A percentile compares a stretch with the other conserved stretches of the same genome.
These are phyloP conservation scores for Coniochaeta sp. DNA, from an alignment of 2,329 filamentous ascomycete genomes.

Conservation along the genomic window DNA sequence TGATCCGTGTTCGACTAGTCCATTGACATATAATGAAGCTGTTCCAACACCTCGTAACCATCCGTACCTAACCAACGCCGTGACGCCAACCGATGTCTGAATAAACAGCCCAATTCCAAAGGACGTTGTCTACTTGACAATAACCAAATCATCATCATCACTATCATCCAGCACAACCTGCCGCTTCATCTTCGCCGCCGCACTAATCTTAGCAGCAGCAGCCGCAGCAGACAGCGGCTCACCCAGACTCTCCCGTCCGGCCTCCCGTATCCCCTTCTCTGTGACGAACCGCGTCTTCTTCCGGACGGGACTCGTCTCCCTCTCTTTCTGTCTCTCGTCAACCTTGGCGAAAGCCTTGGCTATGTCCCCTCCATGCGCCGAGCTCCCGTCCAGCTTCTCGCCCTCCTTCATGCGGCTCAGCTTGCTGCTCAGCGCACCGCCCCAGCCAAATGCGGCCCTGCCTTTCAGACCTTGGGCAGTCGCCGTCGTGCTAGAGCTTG, in stretches of 20 bases:
- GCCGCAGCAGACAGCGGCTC: slow-evolving; percentile 24
- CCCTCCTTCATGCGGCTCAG: slow-evolving; percentile 56
- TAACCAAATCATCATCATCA: slow-evolving; percentile 42
- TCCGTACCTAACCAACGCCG: background rate
- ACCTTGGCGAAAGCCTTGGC: slow-evolving; percentile 9
- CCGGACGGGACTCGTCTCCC: slow-evolving; percentile 39
- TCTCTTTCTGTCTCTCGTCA: background rate
- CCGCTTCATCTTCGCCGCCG: slow-evolving; percentile 9
- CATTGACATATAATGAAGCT: no score
- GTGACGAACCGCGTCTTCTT: slow-evolving; percentile 79
- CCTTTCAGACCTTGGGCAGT: slow-evolving; percentile 10
- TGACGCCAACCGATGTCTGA: background rate
- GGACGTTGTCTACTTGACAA: slow-evolving; percentile 25
- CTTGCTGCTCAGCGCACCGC: slow-evolving; percentile 46
- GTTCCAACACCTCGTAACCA: no score
- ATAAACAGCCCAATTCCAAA: background rate
- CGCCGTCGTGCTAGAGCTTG: slow-evolving; percentile 18
- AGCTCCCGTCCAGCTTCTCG: slow-evolving; percentile 33
- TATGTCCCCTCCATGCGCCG: slow-evolving; percentile 3
- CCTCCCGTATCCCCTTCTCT: slow-evolving; percentile 69
- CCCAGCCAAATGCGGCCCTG: slow-evolving; percentile 46
- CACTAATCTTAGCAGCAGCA: background rate
- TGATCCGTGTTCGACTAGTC: no score
- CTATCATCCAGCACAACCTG: slow-evolving; percentile 26
- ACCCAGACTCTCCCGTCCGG: slow-evolving; percentile 66